These are phyloP conservation scores for Tetramitus jugosus DNA, from an alignment of 208 protist genomes.

Conservation along the genomic window DNA sequence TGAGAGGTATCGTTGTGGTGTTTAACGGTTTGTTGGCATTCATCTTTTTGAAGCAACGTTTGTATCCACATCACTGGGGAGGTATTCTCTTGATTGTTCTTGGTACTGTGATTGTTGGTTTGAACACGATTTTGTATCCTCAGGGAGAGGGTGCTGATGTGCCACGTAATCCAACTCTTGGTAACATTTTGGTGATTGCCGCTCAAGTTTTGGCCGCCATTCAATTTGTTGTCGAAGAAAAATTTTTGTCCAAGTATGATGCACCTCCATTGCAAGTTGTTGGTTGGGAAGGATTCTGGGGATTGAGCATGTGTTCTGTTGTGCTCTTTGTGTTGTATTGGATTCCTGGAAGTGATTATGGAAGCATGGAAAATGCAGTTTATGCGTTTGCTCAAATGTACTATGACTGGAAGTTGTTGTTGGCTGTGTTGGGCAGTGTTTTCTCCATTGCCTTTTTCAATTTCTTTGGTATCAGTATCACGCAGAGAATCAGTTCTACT, in stretches of 20 bases:
- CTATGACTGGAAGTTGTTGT: constrained; percentile 21
- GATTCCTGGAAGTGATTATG: constrained; percentile 37
- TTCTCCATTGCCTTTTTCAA: constrained; percentile 49
- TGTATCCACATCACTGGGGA: constrained; percentile 56
- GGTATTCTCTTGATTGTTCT: constrained; percentile 53
- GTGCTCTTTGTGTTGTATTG: constrained; percentile 61
- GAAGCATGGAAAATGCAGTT: constrained; percentile 37
- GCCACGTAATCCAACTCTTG: constrained; percentile 46
- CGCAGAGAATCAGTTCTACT: constrained; percentile 32
- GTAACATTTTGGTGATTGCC: constrained; percentile 61
- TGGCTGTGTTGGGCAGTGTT: constrained; percentile 33
- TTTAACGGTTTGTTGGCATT: constrained; percentile 69
- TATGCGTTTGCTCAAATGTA: constrained; percentile 33
- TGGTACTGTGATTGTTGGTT: constrained; percentile 58
- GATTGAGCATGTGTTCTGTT: constrained; percentile 52
- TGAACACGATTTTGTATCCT: constrained; percentile 43
- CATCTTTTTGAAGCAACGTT: constrained; percentile 58
- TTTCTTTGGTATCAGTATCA: constrained; percentile 44
- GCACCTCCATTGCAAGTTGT: constrained; percentile 68
- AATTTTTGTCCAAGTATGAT: constrained; percentile 55
- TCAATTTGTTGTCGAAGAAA: constrained; percentile 76
- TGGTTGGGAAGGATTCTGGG: constrained; percentile 74
- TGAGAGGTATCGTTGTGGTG: constrained; percentile 72
- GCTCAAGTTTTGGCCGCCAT: constrained; percentile 72
- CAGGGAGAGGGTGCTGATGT: constrained; percentile 7